These are phyloP conservation scores for Irpex sp. DNA, from an alignment of 1,284 basidiomycete species.

Conservation along the genomic window DNA sequence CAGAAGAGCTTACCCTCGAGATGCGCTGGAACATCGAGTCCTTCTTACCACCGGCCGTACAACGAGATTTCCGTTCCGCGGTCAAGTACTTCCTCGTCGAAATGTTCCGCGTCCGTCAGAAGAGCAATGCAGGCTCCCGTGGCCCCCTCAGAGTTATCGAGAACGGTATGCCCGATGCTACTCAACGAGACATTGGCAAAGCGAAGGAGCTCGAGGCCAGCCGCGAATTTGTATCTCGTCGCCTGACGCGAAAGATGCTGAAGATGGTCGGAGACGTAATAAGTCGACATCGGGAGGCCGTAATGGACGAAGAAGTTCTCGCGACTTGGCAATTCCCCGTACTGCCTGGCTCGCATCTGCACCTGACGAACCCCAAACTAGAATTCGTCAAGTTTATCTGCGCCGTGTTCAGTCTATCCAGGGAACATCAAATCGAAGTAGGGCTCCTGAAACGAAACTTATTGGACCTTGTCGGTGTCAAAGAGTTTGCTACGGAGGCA, in stretches of 20 bases:
- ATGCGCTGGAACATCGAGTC: conserved; percentile 95
- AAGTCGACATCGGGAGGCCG: conserved; percentile 60
- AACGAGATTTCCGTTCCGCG: conserved; percentile 72
- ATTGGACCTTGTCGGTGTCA: conserved; percentile 84
- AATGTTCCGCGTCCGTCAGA: conserved; percentile 77
- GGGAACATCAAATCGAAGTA: conserved; percentile 81
- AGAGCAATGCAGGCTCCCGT: conserved; percentile 53
- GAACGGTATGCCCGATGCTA: conserved; percentile 61
- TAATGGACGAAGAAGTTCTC: conserved; percentile 54
- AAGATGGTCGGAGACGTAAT: conserved; percentile 69
- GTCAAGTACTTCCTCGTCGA: conserved; percentile 87
- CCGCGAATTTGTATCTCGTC: conserved; percentile 75
- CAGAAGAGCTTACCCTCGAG: conserved; percentile 69
- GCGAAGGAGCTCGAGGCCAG: conserved; percentile 67
- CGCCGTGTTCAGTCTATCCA: conserved; percentile 77
- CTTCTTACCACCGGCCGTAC: conserved; percentile 86
- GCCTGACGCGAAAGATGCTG: conserved; percentile 82
- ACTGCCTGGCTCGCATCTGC: conserved; percentile 83
- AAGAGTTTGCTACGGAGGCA: conserved; percentile 86
- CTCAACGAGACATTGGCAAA: conserved; percentile 66
- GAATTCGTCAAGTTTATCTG: conserved; percentile 92
- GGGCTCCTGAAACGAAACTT: conserved; percentile 88
- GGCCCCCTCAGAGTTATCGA: conserved; percentile 76
- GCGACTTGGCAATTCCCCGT: conserved; percentile 77
- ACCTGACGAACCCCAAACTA: conserved; percentile 74